Base-by-base conservation (phyloP, 768 basidiomycete genomes). In the Paxillus ammoniavirescens region DNA sequence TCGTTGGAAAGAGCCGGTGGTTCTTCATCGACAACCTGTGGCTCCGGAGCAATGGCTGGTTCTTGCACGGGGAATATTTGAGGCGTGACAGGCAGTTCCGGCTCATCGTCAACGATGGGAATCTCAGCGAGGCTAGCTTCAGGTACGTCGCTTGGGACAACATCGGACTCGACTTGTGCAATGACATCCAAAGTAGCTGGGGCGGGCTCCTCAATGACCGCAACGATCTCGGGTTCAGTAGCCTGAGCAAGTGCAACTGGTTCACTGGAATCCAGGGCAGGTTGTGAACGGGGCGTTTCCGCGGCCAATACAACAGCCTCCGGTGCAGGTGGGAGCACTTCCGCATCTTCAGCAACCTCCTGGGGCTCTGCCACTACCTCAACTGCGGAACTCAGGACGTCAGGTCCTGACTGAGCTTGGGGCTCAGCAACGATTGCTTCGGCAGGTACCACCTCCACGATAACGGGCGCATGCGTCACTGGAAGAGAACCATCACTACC, bases 211-310 rank as follows among this genome's bases (percentile, higher is more conserved):
- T 35, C 21, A 13, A 7, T 37, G 17, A 18, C 33, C 35, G 37
- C 37, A 12, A 50, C 42, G 4, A 23, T 41, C 14, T 54, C 53
- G n/a, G 51, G 18, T 23, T 30, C 54, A 5, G 53, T 7, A 6
- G 23, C 49, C 23, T 63, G 56, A 18, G 55, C 64, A 33, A 62
- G 23, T 12, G 62, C 59, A 12, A 58, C 65, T 23, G 66, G 61
- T 54, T 72, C 68, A 47, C 67, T 71, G 17, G 65, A 65, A 48
- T 56, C 53, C 40, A 69, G 54, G 35, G 68, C 69, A 30, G 66
- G 48, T 43, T 70, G 58, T 15, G 65, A 62, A 2, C 63, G 65
- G 8, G 65, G 63, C 6, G 70, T 71, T 28, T 64, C 61, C 3
- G 66, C 69, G 4, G 68, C 49, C 33, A 65, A 56, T 3, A 72